These are phyloP conservation scores for Phlebiopsis flavidoalba DNA, from an alignment of 768 basidiomycete genomes.

Conservation along the genomic window DNA sequence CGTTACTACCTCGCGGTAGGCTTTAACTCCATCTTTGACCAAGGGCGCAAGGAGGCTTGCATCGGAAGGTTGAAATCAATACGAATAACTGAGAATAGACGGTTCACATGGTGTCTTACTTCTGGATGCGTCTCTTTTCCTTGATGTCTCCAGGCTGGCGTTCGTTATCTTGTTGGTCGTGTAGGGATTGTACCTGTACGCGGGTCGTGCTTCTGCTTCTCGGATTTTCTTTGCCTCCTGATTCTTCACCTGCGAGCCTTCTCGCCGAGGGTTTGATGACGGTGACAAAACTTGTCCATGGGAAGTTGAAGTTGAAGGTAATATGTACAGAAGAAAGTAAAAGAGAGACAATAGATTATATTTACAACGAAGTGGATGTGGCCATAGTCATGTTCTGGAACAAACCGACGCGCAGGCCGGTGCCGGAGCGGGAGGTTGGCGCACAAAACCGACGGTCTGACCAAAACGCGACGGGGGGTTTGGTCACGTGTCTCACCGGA, in stretches of 20 bases:
- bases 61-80: background rate
- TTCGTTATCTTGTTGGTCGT: conserved; percentile 18
- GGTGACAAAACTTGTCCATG: conserved; percentile 31
- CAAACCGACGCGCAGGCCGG: background rate
- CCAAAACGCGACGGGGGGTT: too few species aligned
- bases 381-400: background rate
- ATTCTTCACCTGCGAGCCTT: background rate
- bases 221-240: conserved; percentile 11
- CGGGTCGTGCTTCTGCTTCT: conserved; percentile 15
- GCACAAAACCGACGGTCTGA: too few species aligned
- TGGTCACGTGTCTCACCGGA: background rate
- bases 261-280: conserved; percentile 20
- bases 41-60: conserved; percentile 28
- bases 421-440: background rate
- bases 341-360: background rate
- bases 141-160: conserved; percentile 23
- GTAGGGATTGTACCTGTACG: conserved; percentile 27
- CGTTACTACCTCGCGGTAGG: conserved; percentile 45
- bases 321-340: conserved; percentile 9
- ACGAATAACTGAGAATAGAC: background rate
- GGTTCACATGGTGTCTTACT: conserved; percentile 6
- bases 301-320: background rate
- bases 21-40: conserved; percentile 24
- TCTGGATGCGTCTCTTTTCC: conserved; percentile 20
- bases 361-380: background rate